Evolutionary conservation across 163 green algal species (phyloP).

Genomic region (Scenedesmus sp.): DNA sequence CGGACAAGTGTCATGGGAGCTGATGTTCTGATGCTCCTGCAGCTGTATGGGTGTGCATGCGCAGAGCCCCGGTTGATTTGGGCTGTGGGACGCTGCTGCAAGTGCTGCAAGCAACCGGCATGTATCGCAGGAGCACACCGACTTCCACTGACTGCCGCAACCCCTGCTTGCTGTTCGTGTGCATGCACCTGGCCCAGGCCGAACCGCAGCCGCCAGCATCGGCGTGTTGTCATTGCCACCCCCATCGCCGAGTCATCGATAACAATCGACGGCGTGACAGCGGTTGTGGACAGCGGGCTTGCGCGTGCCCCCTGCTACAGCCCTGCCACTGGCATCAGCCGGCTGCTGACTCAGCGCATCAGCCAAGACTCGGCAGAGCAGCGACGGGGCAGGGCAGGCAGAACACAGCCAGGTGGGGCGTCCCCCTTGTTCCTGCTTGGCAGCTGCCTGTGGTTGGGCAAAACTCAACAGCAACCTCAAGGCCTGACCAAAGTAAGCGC

Average conservation of each 20-base stretch:
- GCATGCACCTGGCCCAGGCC: background rate
- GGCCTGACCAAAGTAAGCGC: no score
- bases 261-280: constrained; percentile 92
- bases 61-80: background rate
- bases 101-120: no score
- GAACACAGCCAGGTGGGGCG: constrained; percentile 58
- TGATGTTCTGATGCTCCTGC: background rate
- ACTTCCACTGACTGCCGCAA: background rate
- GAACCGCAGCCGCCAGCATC: constrained; percentile 61
- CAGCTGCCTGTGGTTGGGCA: background rate
- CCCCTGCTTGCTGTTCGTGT: background rate
- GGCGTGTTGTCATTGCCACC: constrained; percentile 92
- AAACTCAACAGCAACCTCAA: no score
- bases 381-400: constrained; percentile 69
- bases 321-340: constrained; percentile 62
- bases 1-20: background rate
- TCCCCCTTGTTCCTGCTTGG: background rate
- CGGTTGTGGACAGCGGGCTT: constrained; percentile 86
- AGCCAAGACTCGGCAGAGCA: constrained; percentile 72
- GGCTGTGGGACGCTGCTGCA: background rate
- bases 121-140: no score
- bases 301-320: constrained; percentile 62
- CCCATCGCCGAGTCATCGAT: constrained; percentile 95
- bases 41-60: background rate
- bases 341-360: constrained; percentile 63